phyloP scores from a whole-genome alignment of 306 rosid genomes.

The Carpinus fangiana region DNA sequence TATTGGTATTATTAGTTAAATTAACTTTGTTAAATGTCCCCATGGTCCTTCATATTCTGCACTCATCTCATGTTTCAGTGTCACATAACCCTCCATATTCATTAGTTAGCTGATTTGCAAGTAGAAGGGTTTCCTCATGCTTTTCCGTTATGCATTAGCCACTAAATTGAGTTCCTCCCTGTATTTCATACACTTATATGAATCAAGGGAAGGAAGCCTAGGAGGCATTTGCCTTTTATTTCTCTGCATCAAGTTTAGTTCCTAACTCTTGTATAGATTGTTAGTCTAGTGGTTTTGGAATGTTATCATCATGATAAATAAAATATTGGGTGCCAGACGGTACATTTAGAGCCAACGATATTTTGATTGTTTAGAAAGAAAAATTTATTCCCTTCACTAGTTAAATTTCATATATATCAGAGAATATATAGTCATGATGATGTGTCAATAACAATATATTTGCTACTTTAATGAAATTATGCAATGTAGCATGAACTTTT shows the following conservation, averaged over 20 bases:
- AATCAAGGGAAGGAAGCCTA: not conserved
- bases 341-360: not conserved
- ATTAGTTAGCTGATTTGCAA: not conserved
- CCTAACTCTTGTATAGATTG: not conserved
- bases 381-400: not conserved
- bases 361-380: not conserved
- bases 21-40: not conserved
- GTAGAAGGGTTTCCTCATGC: not conserved
- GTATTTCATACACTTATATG: not conserved
- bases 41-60: not conserved
- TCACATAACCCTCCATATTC: not conserved
- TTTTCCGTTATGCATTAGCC: not conserved
- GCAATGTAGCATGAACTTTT: conserved; percentile 13
- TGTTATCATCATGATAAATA: not conserved
- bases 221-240: not conserved
- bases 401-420: not conserved
- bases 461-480: conserved; percentile 1
- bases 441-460: not conserved
- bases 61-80: not conserved
- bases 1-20: not conserved
- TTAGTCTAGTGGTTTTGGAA: not conserved
- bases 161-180: not conserved
- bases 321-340: not conserved
- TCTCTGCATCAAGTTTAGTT: not conserved
- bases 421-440: not conserved